phyloP scores from a whole-genome alignment of 139 green algal species.

The Chlorokybus atmophyticus region DNA sequence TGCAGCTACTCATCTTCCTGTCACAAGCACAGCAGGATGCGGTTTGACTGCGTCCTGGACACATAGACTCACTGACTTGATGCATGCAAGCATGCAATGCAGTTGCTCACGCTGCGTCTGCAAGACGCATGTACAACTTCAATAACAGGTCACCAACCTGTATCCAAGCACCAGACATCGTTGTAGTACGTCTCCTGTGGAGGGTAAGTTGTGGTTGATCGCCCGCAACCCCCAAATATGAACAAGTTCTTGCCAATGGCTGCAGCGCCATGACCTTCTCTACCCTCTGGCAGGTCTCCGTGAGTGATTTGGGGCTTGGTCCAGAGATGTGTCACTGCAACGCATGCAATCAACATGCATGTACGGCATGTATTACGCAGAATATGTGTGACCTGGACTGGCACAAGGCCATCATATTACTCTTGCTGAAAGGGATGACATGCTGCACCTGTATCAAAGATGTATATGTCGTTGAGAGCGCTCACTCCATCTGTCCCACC shows the following conservation, averaged over 20 bases:
- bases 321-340: constrained; percentile 13
- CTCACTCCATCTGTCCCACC: constrained; percentile 8
- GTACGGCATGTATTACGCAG: neutral
- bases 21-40: too few species aligned
- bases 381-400: neutral
- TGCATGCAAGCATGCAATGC: too few species aligned
- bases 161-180: constrained; percentile 12
- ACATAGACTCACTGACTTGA: too few species aligned
- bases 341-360: neutral
- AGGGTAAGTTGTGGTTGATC: constrained; percentile 1
- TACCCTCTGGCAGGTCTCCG: neutral
- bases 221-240: constrained; percentile 19
- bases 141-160: too few species aligned
- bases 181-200: constrained; percentile 19
- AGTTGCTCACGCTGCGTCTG: too few species aligned
- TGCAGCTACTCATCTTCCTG: too few species aligned
- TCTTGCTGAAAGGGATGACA: neutral
- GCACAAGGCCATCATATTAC: neutral
- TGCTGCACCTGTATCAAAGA: constrained; percentile 16
- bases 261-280: constrained; percentile 11
- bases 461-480: constrained; percentile 12
- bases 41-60: too few species aligned
- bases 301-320: neutral
- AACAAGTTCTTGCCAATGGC: constrained; percentile 7
- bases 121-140: too few species aligned